phyloP scores from a whole-genome alignment of 2,329 filamentous ascomycete species.

The Cryphonectria nitschkei region DNA sequence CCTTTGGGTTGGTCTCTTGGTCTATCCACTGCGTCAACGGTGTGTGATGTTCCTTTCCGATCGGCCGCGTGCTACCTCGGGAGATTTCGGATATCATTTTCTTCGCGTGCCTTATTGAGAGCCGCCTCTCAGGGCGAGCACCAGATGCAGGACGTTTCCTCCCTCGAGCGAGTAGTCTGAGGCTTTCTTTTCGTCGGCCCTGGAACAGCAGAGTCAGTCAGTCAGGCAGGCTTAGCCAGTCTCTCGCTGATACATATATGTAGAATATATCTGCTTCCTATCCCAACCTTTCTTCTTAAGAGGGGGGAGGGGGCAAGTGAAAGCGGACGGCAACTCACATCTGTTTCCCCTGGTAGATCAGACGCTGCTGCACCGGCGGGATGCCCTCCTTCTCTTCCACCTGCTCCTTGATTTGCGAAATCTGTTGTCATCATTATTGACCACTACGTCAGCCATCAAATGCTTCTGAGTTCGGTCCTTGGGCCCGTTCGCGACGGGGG shows the following conservation, averaged over 20 bases:
- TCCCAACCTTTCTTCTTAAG: no score
- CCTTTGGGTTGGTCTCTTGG: no score
- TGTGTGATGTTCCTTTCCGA: background rate
- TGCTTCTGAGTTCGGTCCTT: background rate
- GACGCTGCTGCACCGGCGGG: slow-evolving; percentile 90
- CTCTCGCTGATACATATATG: no score
- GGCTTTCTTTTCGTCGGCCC: slow-evolving; percentile 94
- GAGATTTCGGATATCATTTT: background rate
- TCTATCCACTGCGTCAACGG: background rate
- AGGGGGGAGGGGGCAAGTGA: background rate
- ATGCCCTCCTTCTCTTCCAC: slow-evolving; percentile 99
- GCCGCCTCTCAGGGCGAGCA: slow-evolving; percentile 90
- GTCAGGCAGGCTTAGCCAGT: background rate
- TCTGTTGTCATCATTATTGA: slow-evolving; percentile 53
- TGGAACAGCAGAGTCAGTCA: slow-evolving; percentile 43
- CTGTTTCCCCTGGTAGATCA: slow-evolving; percentile 97
- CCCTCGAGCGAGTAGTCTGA: slow-evolving; percentile 88
- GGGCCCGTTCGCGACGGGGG: background rate
- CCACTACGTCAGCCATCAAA: slow-evolving; percentile 9
- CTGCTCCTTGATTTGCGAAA: slow-evolving; percentile 96
- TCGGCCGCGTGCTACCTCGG: background rate
- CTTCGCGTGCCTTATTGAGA: slow-evolving; percentile 13
- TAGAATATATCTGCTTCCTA: no score
- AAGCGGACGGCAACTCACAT: slow-evolving; percentile 65
- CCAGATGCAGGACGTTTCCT: slow-evolving; percentile 91